A percentile compares a stretch with the other conserved stretches of the same genome.
Conservation (phyloP, 768 basidiomycete genomes). For the Tylopilus felleus region DNA sequence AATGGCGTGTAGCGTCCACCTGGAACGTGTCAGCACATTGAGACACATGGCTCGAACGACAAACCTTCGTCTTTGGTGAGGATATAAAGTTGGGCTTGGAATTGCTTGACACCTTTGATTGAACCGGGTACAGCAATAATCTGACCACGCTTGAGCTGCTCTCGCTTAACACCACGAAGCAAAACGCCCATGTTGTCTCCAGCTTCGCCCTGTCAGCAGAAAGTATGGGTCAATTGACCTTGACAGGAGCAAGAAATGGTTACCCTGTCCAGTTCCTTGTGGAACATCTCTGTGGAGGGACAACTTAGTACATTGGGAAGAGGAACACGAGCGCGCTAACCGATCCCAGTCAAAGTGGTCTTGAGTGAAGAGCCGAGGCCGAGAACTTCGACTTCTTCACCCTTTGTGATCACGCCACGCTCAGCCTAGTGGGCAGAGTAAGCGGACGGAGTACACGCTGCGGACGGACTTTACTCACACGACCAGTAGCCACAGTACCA, state of each 20-base stretch:
- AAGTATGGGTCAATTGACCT: slow-evolving; percentile 3
- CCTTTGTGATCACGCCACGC: slow-evolving; percentile 88
- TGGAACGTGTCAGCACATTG: no score
- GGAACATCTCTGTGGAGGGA: slow-evolving; percentile 84
- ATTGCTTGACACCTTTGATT: slow-evolving; percentile 93
- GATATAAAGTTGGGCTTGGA: slow-evolving; percentile 88
- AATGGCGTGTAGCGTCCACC: no score
- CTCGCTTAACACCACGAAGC: slow-evolving; percentile 95
- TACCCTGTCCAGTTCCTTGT: slow-evolving; percentile 96
- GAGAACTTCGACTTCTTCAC: slow-evolving; percentile 89
- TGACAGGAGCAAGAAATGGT: slow-evolving; percentile 11
- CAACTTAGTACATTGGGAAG: slow-evolving; percentile 3
- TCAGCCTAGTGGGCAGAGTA: slow-evolving; percentile 58
- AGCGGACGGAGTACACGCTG: neutral
- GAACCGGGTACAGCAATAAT: slow-evolving; percentile 86
- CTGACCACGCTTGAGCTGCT: slow-evolving; percentile 91
- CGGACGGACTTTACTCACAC: slow-evolving; percentile 45
- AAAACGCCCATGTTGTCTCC: slow-evolving; percentile 99
- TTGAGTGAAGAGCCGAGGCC: slow-evolving; percentile 80
- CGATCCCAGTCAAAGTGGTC: slow-evolving; percentile 94
- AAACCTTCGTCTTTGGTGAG: slow-evolving; percentile 38
- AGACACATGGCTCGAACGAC: slow-evolving; percentile 48
- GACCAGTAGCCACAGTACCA: slow-evolving; percentile 96
- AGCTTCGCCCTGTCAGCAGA: slow-evolving; percentile 70
- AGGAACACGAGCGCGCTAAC: slow-evolving; percentile 32